Evolutionary conservation across 768 basidiomycete species (phyloP).

Genomic region (Podaxis pistillaris): DNA sequence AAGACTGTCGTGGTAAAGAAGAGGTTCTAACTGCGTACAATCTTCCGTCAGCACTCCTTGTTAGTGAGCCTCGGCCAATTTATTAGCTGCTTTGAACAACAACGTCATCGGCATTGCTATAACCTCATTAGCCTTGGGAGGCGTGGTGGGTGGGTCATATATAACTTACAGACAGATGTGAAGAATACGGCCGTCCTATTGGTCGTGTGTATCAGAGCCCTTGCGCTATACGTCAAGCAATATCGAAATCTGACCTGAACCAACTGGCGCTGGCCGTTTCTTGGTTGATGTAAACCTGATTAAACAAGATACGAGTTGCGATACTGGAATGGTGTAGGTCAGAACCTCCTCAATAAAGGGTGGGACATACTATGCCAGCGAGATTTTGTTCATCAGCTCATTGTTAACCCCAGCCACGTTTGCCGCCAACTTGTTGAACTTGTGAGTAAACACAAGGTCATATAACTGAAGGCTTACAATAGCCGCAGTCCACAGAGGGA

Average conservation of each 20-base stretch:
- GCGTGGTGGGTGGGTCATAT: not conserved
- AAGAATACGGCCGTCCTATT: not conserved
- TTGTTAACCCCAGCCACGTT: slow-evolving; percentile 30
- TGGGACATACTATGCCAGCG: slow-evolving; percentile 29
- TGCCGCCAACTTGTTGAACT: slow-evolving; percentile 25
- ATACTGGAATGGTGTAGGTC: slow-evolving; percentile 15
- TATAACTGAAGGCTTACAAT: slow-evolving; percentile 21
- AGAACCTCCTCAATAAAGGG: not conserved
- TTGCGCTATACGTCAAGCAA: not conserved
- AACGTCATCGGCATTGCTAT: slow-evolving; percentile 24
- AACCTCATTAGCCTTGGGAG: not conserved
- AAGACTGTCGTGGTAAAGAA: not conserved
- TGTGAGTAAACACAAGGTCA: not conserved
- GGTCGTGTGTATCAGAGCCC: not conserved
- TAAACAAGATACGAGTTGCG: slow-evolving; percentile 20
- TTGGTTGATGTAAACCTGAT: slow-evolving; percentile 25
- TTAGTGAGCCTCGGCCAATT: not conserved
- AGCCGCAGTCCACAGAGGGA: slow-evolving; percentile 34
- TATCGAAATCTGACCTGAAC: slow-evolving; percentile 18
- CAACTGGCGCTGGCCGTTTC: slow-evolving; percentile 19
- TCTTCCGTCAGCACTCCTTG: too few relatives aligned
- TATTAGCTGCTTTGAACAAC: slow-evolving; percentile 21
- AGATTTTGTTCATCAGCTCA: slow-evolving; percentile 28
- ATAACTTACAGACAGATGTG: not conserved
- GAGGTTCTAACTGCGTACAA: not conserved